Evolutionary conservation across 2,329 filamentous ascomycete genomes (phyloP), one percentile per base, ranked within the genome.

Genomic region (Chaetothyriales sp.): DNA sequence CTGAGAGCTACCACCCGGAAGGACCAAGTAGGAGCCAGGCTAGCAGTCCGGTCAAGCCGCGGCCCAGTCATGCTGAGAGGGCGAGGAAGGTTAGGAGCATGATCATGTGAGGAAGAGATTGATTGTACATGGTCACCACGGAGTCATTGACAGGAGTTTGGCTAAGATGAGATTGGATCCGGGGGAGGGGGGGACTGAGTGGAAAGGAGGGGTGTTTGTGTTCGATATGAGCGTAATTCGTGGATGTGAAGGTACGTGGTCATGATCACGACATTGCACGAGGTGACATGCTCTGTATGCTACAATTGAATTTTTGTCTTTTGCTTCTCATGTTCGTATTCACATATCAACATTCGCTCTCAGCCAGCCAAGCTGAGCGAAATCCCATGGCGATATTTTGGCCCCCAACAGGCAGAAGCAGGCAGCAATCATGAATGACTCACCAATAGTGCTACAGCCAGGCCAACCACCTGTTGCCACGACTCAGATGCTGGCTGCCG

Each of bases 31-130:
- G 51, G 5, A 57, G 54, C 47, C 58, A 60, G 49, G 48, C 56
- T 46, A 54, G 49, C 51, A 60, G 53, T 49, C 59, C 59, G 1
- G 51, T 55, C 22, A 58, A 59, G 36, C 46, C 50, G 10, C 51
- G 46, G 3, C 5, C 42, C 10, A 49, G 39, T 20, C 49, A 47
- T 2, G 52, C 59, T 12, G 54, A 54, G 43, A 50, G 53, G 32
- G 54, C 58, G 47, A 53, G 57, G 43, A 60, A 60, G 53, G 55
- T 57, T 2, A 57, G 53, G 52, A 59, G 57, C 49, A 57, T 60
- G 58, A 49, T 53, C 28, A 51, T 48, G 28, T 57, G 52, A 55
- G 36, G 9, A 42, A 25, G 5, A 39, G 32, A 5, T 2, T 15
- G 32, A 32, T n/a, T 25, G 22, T 25, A 25, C 22, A 3, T 25